Base-by-base conservation (phyloP, 2,329 filamentous ascomycete species). In the Colletotrichum salicis region DNA sequence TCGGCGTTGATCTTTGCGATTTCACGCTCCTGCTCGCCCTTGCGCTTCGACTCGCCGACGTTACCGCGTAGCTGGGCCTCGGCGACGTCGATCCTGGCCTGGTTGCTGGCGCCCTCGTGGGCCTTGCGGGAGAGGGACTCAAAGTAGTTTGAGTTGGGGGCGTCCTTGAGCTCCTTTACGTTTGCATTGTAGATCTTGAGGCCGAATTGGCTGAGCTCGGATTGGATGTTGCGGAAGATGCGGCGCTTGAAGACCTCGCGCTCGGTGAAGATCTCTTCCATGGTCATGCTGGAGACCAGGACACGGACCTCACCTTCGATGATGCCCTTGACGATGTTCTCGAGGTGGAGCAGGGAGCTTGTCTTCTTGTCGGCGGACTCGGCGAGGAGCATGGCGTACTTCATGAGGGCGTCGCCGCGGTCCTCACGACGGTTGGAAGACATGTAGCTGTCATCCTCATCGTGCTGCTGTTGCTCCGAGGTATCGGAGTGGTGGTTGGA, bases 1-100 rank as follows among this genome's bases (percentile, higher is more conserved):
- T 94, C 91, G 75, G 94, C 94, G 80, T 95, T 90, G 83, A 97
- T 97, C 85, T 95, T 96, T 76, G 94, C 93, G 54, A 97, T 93
- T 78, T 95, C 92, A 66, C 95, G 93, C 79, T 96, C 94, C 74
- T 95, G 93, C 77, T 93, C 88, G 74, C 94, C 94, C 77, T 91
- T 89, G 77, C 93, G 92, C 79, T 94, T 87, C 29, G 94, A 91
- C 81, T 96, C 94, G 70, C 92, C 93, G 15, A 94, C 91, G 76
- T 92, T 92, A 77, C 92, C 93, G 62, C 87, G 86, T 76, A 90
- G 85, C 76, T 90, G 88, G 8, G 90, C 90, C 67, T 90, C 89
- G 57, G 90, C 89, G 3, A 91, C 91, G 77, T 93, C 91, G 74
- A 92, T 85, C 60, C 87, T 82, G 41, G 93, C 93, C 80, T 96